Percentiles rank a stretch among this genome's conserved stretches.
Evolutionary conservation across 345 rosid species (phyloP).

Genomic region (Sisymbrium altissimum): DNA sequence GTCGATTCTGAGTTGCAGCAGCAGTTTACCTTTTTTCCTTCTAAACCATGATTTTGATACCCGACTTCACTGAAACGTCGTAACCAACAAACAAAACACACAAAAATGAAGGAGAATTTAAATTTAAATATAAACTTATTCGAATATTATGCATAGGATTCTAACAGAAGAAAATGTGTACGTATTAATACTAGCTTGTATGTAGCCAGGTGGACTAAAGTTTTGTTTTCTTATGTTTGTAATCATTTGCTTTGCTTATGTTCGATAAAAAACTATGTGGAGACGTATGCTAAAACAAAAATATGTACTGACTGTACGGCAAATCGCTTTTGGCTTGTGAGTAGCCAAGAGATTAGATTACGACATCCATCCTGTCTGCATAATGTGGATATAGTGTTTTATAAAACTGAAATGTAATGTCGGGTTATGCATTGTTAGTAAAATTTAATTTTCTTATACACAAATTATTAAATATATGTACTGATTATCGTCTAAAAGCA

Average conservation of each 20-base stretch:
- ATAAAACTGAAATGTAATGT: background rate
- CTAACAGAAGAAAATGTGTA: background rate
- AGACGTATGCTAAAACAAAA: slow-evolving; percentile 1
- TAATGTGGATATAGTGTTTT: background rate
- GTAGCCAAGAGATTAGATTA: background rate
- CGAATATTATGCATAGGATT: background rate
- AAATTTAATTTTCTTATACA: background rate
- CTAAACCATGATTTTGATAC: no score
- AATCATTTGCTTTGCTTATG: background rate
- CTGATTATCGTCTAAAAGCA: background rate
- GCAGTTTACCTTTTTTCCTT: background rate
- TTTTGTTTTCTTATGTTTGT: slow-evolving; percentile 22
- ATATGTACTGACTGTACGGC: background rate
- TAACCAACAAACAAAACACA: background rate
- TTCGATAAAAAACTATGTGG: background rate
- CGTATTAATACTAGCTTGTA: background rate
- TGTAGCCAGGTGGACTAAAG: slow-evolving; percentile 18
- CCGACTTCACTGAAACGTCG: slow-evolving; percentile 8
- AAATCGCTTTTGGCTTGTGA: slow-evolving; percentile 6
- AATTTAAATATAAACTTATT: background rate
- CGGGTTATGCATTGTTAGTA: background rate
- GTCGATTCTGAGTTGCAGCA: slow-evolving; percentile 8
- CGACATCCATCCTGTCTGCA: background rate
- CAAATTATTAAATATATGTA: background rate
- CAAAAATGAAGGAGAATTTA: background rate